Evolutionary conservation across 2,329 filamentous ascomycete genomes (phyloP), one percentile per base, ranked within the genome.

Genomic region (Pseudonectria foliicola): DNA sequence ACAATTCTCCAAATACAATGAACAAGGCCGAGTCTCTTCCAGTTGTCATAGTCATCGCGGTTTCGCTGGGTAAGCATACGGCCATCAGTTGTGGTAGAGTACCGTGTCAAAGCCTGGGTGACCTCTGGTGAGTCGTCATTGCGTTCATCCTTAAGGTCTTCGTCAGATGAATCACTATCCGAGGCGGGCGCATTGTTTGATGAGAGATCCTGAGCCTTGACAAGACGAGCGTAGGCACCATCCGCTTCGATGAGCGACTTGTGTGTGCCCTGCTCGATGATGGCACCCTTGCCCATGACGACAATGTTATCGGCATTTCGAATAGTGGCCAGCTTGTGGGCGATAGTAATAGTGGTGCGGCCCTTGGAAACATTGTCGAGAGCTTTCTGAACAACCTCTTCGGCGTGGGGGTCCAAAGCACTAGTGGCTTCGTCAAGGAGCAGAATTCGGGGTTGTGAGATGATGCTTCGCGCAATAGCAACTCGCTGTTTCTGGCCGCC

Each of bases 401-500:
- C 62, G 2, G 63, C 55, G 4, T 62, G 53, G 1, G 60, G 52
- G 31, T 64, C 60, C 13, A 64, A 49, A 2, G 77, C 73, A 27
- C 70, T 76, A 0, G 78, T 82, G 0, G 78, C 78, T 56, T 82
- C 79, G 41, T 83, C 79, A 1, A 82, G 59, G 7, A 82, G 69
- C 1, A 82, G 60, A 24, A 82, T 74, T 1, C 62, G 60, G 0
- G 79, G 77, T 25, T 76, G 59, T 7, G 73, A 71, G 26, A 82
- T 62, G 30, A 82, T 76, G 27, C 71, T 75, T 13, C 78, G 66
- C 2, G 79, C 78, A 39, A 82, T 82, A 0, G 77, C 73, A 13
- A 82, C 62, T 6, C 79, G 66, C 45, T 82, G 78, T 24, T 75
- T 67, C 48, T 82, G 78, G 4, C 78, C 79, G 13, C 79, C 78